These are phyloP conservation scores for Sergeia podlipaevii DNA, from an alignment of 208 protist genomes.

Conservation along the genomic window DNA sequence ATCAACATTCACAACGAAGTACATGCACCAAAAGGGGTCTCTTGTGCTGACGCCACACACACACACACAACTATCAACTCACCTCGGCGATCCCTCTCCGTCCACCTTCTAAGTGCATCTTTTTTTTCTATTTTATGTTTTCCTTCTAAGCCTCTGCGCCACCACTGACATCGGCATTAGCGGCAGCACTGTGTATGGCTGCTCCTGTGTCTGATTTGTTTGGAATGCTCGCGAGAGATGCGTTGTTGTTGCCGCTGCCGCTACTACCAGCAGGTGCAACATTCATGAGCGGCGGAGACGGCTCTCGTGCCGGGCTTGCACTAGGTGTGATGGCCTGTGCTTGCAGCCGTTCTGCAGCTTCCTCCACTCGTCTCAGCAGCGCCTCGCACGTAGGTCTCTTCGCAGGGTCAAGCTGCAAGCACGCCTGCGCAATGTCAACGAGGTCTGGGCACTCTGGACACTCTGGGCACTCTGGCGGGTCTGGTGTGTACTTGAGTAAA, in stretches of 20 bases:
- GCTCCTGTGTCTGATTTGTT: not conserved
- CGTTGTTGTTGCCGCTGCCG: not conserved
- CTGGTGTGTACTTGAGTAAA: slow-evolving; percentile 71
- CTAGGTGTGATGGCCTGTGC: slow-evolving; percentile 14
- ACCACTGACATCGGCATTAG: no score
- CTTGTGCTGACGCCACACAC: no score
- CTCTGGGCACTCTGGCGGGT: slow-evolving; percentile 79
- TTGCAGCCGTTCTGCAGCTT: slow-evolving; percentile 40
- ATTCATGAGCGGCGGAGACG: not conserved
- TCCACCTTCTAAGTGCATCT: no score
- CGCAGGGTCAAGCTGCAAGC: slow-evolving; percentile 48
- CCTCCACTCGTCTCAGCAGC: slow-evolving; percentile 58
- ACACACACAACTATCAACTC: no score
- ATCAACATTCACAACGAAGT: no score
- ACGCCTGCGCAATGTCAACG: slow-evolving; percentile 46
- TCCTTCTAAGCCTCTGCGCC: no score
- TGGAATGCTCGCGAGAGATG: not conserved
- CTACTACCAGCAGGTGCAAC: not conserved
- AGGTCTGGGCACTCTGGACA: slow-evolving; percentile 70
- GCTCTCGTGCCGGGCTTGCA: not conserved
- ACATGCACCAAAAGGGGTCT: no score
- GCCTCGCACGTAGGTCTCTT: slow-evolving; percentile 69
- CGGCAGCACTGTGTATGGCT: no score
- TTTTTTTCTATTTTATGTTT: no score
- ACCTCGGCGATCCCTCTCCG: no score